Evolutionary conservation across 805 yeast genomes (phyloP).

Genomic region (Candida mattraensis): DNA sequence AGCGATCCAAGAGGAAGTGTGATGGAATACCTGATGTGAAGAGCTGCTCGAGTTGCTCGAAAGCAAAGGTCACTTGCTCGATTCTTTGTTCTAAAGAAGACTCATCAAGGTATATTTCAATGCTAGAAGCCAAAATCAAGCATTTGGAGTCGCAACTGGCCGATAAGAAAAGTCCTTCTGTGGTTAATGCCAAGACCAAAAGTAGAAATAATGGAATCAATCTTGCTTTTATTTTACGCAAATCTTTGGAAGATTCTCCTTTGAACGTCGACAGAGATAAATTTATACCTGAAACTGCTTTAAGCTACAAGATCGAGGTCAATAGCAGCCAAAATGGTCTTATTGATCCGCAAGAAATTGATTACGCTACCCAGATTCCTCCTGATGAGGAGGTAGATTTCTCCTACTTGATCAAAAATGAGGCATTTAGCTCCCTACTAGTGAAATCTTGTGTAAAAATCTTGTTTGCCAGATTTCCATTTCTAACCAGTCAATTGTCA

Average conservation of each 20-base stretch:
- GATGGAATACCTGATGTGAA: constrained; percentile 25
- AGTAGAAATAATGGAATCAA: too few relatives aligned
- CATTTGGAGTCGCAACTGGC: constrained; percentile 14
- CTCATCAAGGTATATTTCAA: constrained; percentile 14
- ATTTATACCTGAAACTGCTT: constrained; percentile 2
- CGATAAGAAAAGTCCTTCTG: constrained; percentile 2
- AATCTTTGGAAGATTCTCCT: constrained; percentile 15
- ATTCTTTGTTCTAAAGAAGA: constrained; percentile 12
- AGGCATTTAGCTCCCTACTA: constrained; percentile 12
- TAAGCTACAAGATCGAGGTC: neutral
- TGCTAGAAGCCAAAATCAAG: constrained; percentile 19
- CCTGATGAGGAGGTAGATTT: constrained; percentile 6
- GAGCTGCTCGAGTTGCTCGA: constrained; percentile 16
- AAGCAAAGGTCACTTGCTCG: constrained; percentile 19
- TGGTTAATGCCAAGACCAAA: too few relatives aligned
- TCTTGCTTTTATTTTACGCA: constrained; percentile 15
- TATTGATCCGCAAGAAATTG: too few relatives aligned
- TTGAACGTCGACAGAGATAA: constrained; percentile 10
- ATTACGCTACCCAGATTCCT: neutral
- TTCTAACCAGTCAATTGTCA: constrained; percentile 6
- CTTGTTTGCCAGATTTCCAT: constrained; percentile 22
- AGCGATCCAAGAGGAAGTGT: constrained; percentile 22
- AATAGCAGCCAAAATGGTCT: too few relatives aligned
- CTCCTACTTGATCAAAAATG: constrained; percentile 11
- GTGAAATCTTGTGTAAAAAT: constrained; percentile 12